Conservation (phyloP, 768 basidiomycete species). For the Kwoniella sp. region DNA sequence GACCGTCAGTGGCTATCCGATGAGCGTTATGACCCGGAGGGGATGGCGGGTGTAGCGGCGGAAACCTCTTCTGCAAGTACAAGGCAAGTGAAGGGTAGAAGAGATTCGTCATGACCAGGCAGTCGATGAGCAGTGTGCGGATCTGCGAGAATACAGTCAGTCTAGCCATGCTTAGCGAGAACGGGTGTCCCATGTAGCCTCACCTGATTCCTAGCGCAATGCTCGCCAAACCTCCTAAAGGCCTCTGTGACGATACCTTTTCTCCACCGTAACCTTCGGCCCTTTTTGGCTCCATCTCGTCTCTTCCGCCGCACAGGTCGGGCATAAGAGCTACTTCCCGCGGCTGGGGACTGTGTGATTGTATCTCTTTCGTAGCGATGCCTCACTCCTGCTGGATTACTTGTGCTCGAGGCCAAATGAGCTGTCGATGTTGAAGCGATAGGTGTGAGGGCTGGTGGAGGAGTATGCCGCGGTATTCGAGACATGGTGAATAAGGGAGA, state of each 20-base stretch:
- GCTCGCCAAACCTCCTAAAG: slow-evolving; percentile 52
- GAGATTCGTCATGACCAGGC: slow-evolving; percentile 56
- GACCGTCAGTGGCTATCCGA: slow-evolving; percentile 20
- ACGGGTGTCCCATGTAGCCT: no score
- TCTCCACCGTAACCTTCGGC: slow-evolving; percentile 20
- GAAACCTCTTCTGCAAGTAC: slow-evolving; percentile 44
- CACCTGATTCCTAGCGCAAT: slow-evolving; percentile 56
- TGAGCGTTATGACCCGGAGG: slow-evolving; percentile 33
- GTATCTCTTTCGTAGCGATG: slow-evolving; percentile 25
- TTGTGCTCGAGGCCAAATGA: slow-evolving; percentile 13
- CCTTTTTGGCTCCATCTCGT: slow-evolving; percentile 10
- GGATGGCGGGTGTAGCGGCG: slow-evolving; percentile 36
- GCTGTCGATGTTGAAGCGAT: slow-evolving; percentile 33
- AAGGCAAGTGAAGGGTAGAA: slow-evolving; percentile 55
- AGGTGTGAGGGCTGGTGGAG: slow-evolving; percentile 12
- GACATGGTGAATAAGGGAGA: background rate
- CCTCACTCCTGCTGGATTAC: slow-evolving; percentile 6
- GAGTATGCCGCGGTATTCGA: background rate
- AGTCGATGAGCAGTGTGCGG: slow-evolving; percentile 53
- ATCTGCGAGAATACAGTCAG: slow-evolving; percentile 44
- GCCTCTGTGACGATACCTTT: slow-evolving; percentile 43
- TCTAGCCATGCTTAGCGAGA: background rate
- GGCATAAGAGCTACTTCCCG: background rate
- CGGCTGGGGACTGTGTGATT: slow-evolving; percentile 3
- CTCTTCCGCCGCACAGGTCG: slow-evolving; percentile 15